Evolutionary conservation across 495 filamentous ascomycete species (phyloP).

Genomic region (Penicillium simplicissimum): DNA sequence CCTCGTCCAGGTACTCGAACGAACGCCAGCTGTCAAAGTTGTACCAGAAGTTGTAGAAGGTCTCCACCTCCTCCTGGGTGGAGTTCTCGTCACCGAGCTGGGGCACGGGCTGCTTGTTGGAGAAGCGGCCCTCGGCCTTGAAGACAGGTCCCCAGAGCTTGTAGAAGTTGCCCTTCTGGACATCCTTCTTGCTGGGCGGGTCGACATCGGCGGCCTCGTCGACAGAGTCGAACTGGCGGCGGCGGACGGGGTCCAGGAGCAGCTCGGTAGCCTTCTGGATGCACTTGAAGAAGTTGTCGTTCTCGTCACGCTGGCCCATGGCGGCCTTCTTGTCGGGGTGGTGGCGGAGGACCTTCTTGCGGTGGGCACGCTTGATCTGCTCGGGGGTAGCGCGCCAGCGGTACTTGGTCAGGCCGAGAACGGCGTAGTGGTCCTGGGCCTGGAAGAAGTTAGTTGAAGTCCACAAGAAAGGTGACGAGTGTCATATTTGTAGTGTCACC

Average conservation of each 20-base stretch:
- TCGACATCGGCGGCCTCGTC: slow-evolving; percentile 91
- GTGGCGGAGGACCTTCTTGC: slow-evolving; percentile 98
- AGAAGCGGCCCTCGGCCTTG: slow-evolving; percentile 89
- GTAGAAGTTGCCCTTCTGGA: slow-evolving; percentile 84
- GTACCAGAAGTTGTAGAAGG: slow-evolving; percentile 99
- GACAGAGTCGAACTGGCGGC: slow-evolving; percentile 94
- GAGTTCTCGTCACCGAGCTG: slow-evolving; percentile 79
- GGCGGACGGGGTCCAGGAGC: slow-evolving; percentile 86
- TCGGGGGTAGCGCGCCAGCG: slow-evolving; percentile 90
- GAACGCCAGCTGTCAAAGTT: slow-evolving; percentile 97
- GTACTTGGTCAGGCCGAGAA: slow-evolving; percentile 90
- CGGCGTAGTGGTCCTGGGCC: slow-evolving; percentile 97
- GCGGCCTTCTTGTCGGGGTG: slow-evolving; percentile 99
- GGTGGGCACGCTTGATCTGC: slow-evolving; percentile 97
- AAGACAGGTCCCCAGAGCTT: slow-evolving; percentile 89
- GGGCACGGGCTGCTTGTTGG: slow-evolving; percentile 83
- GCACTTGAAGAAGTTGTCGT: slow-evolving; percentile 99
- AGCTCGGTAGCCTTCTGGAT: slow-evolving; percentile 98
- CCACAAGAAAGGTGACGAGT: not conserved
- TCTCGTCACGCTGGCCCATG: slow-evolving; percentile 73
- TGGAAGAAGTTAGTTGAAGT: slow-evolving; percentile 38
- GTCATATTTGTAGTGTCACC: slow-evolving; percentile 9
- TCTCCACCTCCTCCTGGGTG: slow-evolving; percentile 83
- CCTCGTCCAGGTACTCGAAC: slow-evolving; percentile 98
- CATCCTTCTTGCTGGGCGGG: slow-evolving; percentile 86